Conservation (phyloP, 805 yeast genomes). For the Limtongia smithiae region DNA sequence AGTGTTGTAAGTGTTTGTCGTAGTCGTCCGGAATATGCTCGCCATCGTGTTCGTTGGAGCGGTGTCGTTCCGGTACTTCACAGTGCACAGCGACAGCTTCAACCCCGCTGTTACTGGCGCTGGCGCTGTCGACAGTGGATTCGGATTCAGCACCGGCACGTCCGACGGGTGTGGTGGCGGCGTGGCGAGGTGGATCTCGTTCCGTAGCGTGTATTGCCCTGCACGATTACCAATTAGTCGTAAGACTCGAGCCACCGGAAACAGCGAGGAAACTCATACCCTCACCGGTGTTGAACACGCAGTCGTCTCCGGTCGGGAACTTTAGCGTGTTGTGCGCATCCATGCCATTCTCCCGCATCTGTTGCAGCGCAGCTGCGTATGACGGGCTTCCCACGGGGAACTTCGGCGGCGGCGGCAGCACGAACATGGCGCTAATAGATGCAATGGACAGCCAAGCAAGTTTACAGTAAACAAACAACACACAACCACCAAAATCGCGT, state of each 20-base stretch:
- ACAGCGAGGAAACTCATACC: slow-evolving; percentile 27
- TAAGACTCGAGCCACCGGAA: neutral
- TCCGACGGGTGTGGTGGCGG: slow-evolving; percentile 42
- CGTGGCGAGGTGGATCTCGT: slow-evolving; percentile 35
- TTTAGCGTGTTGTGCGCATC: slow-evolving; percentile 30
- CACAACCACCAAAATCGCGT: too few species aligned
- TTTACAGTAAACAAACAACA: too few species aligned
- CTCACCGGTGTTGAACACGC: slow-evolving; percentile 36
- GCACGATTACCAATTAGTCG: neutral
- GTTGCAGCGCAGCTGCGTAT: slow-evolving; percentile 27
- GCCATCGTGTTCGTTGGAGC: neutral
- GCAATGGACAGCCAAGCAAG: too few species aligned
- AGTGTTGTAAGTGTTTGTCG: slow-evolving; percentile 1
- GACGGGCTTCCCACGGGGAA: slow-evolving; percentile 30
- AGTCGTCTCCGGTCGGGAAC: slow-evolving; percentile 28
- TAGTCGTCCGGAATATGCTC: slow-evolving; percentile 11
- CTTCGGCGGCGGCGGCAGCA: slow-evolving; percentile 38
- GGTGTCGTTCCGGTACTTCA: slow-evolving; percentile 18
- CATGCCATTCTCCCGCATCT: slow-evolving; percentile 21
- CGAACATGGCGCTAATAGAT: too few species aligned
- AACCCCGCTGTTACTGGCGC: slow-evolving; percentile 30
- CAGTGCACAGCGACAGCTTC: slow-evolving; percentile 25
- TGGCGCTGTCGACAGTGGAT: slow-evolving; percentile 39
- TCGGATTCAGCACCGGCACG: slow-evolving; percentile 36
- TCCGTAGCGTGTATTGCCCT: slow-evolving; percentile 29